Percentiles rank a stretch among this genome's conserved stretches.
Evolutionary conservation across 345 rosid species (phyloP).

Genomic region (Salix udensis): DNA sequence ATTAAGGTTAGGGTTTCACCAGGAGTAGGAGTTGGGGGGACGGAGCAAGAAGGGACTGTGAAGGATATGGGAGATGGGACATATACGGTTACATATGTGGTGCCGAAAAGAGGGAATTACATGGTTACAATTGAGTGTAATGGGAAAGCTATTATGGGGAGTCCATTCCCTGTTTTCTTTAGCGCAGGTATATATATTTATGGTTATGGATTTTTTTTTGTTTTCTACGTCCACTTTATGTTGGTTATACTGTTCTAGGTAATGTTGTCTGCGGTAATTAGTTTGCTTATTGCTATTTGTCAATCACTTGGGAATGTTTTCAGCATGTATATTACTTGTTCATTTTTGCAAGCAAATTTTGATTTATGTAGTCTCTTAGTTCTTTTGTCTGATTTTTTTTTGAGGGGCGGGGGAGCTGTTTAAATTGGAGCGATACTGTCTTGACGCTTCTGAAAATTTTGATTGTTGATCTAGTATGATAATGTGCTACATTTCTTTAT

Average conservation of each 20-base stretch:
- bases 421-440: neutral
- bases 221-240: neutral
- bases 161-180: slow-evolving; percentile 97
- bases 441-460: neutral
- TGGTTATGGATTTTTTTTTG: neutral
- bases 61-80: slow-evolving; percentile 95
- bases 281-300: neutral
- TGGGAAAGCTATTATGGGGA: slow-evolving; percentile 84
- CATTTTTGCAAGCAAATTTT: neutral
- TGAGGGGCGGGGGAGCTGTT: neutral
- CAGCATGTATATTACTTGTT: neutral
- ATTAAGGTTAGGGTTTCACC: slow-evolving; percentile 78
- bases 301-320: neutral
- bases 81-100: slow-evolving; percentile 82
- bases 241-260: neutral
- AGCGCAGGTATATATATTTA: slow-evolving; percentile 59
- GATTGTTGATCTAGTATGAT: neutral
- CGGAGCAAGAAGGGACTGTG: slow-evolving; percentile 83
- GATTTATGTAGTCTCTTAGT: neutral
- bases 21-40: slow-evolving; percentile 91
- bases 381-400: neutral
- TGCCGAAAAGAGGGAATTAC: slow-evolving; percentile 96
- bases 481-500: neutral
- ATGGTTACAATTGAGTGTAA: slow-evolving; percentile 88
- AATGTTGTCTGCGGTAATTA: neutral